These are phyloP conservation scores for Pontederia crassipes DNA, from an alignment of 176 grass and related monocot species.

Conservation along the genomic window DNA sequence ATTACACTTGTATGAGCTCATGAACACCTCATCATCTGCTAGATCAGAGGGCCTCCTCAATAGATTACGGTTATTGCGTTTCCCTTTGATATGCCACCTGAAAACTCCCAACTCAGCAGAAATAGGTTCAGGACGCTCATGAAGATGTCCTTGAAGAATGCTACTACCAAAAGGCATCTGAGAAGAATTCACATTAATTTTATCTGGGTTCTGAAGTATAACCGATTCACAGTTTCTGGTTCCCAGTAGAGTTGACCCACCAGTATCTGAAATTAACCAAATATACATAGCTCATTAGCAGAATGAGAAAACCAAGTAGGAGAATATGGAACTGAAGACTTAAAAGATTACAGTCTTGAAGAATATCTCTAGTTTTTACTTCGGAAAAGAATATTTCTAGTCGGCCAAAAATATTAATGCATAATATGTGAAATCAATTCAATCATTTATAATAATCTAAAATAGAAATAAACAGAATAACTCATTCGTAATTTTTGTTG, in stretches of 20 bases:
- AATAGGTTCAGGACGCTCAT: conserved; percentile 44
- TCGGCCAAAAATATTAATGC: too few relatives aligned
- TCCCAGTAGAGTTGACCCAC: conserved; percentile 25
- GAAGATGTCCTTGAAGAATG: conserved; percentile 34
- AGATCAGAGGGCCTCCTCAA: conserved; percentile 34
- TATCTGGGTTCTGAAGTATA: conserved; percentile 32
- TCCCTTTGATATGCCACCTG: conserved; percentile 93
- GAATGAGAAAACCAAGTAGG: conserved; percentile 17
- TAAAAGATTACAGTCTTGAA: background rate
- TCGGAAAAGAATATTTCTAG: too few relatives aligned
- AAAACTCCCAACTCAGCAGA: conserved; percentile 59
- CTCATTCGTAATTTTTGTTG: too few relatives aligned
- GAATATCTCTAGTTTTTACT: background rate
- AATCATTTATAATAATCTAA: too few relatives aligned
- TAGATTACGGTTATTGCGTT: conserved; percentile 78
- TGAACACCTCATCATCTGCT: conserved; percentile 29
- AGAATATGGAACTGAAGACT: background rate
- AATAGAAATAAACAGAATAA: too few relatives aligned
- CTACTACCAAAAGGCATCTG: conserved; percentile 29
- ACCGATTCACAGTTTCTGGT: conserved; percentile 20
- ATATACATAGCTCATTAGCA: conserved; percentile 25
- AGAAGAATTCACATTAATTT: conserved; percentile 39
- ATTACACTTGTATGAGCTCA: conserved; percentile 39
- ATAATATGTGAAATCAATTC: too few relatives aligned
- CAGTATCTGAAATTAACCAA: conserved; percentile 47